Percentiles rank a stretch among this genome's conserved stretches.
These are phyloP conservation scores for Pneumocystis wakefieldiae DNA, from an alignment of 1,139 yeast genomes.

Conservation along the genomic window DNA sequence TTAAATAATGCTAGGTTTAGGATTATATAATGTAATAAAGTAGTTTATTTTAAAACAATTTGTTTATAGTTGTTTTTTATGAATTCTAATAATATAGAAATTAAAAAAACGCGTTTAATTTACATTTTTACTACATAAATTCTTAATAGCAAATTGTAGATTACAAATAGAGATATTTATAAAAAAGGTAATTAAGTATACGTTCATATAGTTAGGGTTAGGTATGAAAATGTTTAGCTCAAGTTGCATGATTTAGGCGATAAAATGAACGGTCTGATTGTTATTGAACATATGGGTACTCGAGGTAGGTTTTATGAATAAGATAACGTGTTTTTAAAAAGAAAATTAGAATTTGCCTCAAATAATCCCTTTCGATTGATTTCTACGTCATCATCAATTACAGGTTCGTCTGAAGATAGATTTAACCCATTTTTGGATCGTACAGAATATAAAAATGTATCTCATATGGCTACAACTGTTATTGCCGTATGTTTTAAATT, in stretches of 20 bases:
- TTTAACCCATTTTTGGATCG: not conserved
- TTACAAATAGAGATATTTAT: too few relatives aligned
- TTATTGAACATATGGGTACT: not conserved
- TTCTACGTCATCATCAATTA: not conserved
- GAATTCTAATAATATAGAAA: too few relatives aligned
- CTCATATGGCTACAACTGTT: not conserved
- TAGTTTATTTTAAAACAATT: too few relatives aligned
- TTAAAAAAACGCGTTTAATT: too few relatives aligned
- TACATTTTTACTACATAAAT: too few relatives aligned
- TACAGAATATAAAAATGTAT: not conserved
- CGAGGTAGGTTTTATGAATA: not conserved
- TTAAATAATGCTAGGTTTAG: too few relatives aligned
- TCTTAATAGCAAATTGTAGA: too few relatives aligned
- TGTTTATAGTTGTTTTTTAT: too few relatives aligned
- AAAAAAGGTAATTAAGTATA: too few relatives aligned
- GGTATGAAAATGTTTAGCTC: not conserved
- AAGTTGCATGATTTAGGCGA: too few relatives aligned
- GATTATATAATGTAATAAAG: too few relatives aligned
- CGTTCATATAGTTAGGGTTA: not conserved
- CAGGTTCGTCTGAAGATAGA: not conserved
- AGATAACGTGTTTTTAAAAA: not conserved
- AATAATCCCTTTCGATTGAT: not conserved
- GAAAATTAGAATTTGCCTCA: not conserved
- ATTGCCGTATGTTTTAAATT: not conserved
- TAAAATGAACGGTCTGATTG: not conserved